phyloP scores from a whole-genome alignment of 305 asterid genomes.

The Rubia balearica region DNA sequence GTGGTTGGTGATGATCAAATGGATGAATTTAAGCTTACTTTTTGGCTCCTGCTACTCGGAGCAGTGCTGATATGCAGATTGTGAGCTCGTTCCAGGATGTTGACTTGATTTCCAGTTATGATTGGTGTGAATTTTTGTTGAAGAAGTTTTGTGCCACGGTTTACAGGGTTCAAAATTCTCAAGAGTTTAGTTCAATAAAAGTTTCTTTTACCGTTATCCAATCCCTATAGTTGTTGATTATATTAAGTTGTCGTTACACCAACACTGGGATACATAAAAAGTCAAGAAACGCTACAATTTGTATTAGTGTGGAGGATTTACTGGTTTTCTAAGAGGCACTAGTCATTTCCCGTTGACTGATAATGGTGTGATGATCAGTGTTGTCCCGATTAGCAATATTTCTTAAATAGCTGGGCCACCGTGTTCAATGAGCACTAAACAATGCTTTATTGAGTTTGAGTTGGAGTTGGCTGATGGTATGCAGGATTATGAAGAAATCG shows the following conservation, averaged over 20 bases:
- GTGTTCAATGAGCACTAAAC: too few species aligned
- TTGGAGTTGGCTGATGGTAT: too few species aligned
- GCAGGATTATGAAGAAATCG: too few species aligned
- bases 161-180: background rate
- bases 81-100: background rate
- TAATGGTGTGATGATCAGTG: too few species aligned
- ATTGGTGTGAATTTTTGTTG: background rate
- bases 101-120: background rate
- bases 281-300: too few species aligned
- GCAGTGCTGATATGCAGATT: background rate
- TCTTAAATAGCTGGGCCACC: too few species aligned
- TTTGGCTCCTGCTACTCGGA: background rate
- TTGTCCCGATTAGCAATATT: too few species aligned
- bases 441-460: too few species aligned
- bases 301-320: too few species aligned
- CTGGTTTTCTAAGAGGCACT: too few species aligned
- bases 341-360: too few species aligned
- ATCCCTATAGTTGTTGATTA: background rate
- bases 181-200: background rate
- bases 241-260: background rate
- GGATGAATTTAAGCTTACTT: background rate
- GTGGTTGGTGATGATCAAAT: background rate
- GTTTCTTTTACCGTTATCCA: background rate
- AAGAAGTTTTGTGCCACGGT: background rate
- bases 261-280: background rate